Evolutionary conservation across 331 rosid genomes (phyloP).

Genomic region (Rosa hybrid): DNA sequence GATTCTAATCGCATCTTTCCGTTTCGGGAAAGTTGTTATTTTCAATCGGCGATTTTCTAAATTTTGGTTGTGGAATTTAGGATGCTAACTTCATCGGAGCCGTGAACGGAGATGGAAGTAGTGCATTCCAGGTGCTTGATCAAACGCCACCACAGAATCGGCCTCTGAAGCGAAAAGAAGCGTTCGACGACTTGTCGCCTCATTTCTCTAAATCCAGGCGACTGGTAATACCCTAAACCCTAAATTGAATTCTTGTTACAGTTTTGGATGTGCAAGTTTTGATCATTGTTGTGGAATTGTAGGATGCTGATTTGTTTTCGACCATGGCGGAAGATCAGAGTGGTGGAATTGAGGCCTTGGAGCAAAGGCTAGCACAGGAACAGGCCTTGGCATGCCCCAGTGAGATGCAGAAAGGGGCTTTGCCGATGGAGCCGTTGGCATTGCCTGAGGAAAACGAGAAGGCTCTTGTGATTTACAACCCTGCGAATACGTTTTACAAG

Average conservation of each 20-base stretch:
- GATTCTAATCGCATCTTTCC: neutral
- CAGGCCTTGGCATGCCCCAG: slow-evolving; percentile 1
- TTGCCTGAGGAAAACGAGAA: slow-evolving; percentile 24
- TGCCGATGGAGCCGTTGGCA: neutral
- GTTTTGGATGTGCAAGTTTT: neutral
- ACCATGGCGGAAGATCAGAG: slow-evolving; percentile 19
- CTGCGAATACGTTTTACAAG: slow-evolving; percentile 18
- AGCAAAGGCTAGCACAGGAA: neutral
- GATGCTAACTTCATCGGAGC: neutral
- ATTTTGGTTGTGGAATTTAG: neutral
- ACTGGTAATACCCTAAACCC: slow-evolving; percentile 28
- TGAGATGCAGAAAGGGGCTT: slow-evolving; percentile 1
- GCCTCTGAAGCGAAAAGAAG: slow-evolving; percentile 39
- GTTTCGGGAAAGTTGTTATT: neutral
- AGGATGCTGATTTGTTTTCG: slow-evolving; percentile 32
- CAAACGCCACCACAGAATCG: neutral
- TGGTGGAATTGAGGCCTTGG: neutral
- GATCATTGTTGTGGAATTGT: neutral
- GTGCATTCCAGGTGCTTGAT: neutral
- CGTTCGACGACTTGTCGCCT: slow-evolving; percentile 8
- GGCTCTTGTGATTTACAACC: slow-evolving; percentile 43
- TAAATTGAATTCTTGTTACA: neutral
- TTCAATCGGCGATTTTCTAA: neutral
- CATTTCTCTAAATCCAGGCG: slow-evolving; percentile 36
- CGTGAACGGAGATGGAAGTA: neutral